phyloP scores from a whole-genome alignment of 129 eudicot species.

The Helichrysum umbraculigerum region DNA sequence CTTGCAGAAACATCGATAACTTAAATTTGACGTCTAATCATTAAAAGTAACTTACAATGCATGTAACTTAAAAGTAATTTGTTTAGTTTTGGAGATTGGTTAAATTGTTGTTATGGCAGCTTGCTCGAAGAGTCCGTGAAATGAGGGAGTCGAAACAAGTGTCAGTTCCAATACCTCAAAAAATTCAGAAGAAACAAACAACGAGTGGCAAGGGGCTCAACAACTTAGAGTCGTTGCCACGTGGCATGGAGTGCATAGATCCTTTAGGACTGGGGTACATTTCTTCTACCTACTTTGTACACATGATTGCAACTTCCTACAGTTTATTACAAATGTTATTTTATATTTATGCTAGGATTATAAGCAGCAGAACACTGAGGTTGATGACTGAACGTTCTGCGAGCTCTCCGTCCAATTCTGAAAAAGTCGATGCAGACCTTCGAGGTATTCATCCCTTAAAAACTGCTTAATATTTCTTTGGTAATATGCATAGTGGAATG shows the following conservation, averaged over 20 bases:
- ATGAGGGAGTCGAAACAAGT: conserved; percentile 82
- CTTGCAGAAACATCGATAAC: too few species aligned
- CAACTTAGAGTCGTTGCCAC: conserved; percentile 77
- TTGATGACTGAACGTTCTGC: conserved; percentile 60
- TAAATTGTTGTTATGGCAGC: conserved; percentile 42
- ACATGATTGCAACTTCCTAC: not conserved
- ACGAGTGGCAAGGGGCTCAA: conserved; percentile 51
- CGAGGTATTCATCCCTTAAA: conserved; percentile 53
- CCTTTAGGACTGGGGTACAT: conserved; percentile 87
- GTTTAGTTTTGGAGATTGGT: not conserved
- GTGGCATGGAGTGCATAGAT: conserved; percentile 92
- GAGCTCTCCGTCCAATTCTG: conserved; percentile 60
- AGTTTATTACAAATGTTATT: conserved; percentile 27
- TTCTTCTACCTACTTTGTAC: not conserved
- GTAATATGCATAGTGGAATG: not conserved
- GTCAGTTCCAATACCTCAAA: conserved; percentile 40
- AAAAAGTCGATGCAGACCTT: conserved; percentile 53
- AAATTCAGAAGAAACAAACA: conserved; percentile 55
- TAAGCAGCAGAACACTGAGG: conserved; percentile 79
- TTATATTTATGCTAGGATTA: conserved; percentile 49
- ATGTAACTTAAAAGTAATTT: too few species aligned
- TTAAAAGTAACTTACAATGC: too few species aligned
- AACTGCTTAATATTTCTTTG: not conserved
- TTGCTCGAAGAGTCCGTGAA: conserved; percentile 85
- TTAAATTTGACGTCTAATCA: too few species aligned